Conservation (phyloP, 176 grass and related monocot species). For the Oryza longistaminata region DNA sequence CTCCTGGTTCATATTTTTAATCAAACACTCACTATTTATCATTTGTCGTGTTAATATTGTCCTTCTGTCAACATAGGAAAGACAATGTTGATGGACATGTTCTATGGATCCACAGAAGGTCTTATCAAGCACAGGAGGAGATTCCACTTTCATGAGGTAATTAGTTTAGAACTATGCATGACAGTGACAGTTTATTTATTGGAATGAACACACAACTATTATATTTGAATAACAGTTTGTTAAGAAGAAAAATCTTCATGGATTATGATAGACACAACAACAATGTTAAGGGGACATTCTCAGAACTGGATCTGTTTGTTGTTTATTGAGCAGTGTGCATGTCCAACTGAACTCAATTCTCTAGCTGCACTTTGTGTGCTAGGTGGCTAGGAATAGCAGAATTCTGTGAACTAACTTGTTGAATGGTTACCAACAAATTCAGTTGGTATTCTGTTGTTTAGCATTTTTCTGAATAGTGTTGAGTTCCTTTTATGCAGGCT, state of each 20-base stretch:
- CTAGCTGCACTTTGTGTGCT: background rate
- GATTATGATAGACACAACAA: too few relatives aligned
- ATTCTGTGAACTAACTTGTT: constrained; percentile 3
- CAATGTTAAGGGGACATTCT: too few relatives aligned
- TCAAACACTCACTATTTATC: background rate
- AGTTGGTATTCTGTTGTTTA: background rate
- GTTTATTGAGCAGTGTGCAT: background rate
- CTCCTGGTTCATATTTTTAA: background rate
- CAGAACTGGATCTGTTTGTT: too few relatives aligned
- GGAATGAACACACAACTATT: background rate
- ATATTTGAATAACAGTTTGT: background rate
- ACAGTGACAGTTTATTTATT: background rate
- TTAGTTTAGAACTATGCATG: background rate
- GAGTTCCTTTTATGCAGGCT: constrained; percentile 50
- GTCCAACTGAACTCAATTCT: background rate
- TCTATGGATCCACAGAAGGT: constrained; percentile 83
- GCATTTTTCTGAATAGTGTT: constrained; percentile 1
- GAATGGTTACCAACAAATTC: too few relatives aligned
- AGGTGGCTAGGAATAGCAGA: background rate
- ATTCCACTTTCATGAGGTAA: constrained; percentile 98
- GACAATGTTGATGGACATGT: constrained; percentile 99
- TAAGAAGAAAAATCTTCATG: background rate
- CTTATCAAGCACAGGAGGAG: constrained; percentile 82
- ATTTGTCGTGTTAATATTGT: background rate
- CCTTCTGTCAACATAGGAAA: constrained; percentile 49